These are phyloP conservation scores for Acacia melanoxylon DNA, from an alignment of 306 rosid species.

Conservation along the genomic window DNA sequence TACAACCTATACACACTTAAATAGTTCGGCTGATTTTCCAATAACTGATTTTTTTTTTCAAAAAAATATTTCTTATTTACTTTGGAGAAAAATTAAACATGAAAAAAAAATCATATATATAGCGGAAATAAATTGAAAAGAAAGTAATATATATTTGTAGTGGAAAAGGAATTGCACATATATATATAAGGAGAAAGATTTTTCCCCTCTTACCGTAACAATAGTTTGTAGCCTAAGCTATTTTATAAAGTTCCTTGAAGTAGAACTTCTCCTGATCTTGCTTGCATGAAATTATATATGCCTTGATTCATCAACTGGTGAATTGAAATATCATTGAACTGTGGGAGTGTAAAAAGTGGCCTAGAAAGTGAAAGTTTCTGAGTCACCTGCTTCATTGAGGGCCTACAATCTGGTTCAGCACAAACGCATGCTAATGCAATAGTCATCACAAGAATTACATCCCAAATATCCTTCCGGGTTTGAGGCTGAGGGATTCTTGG, in stretches of 20 bases:
- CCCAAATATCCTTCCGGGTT: slow-evolving; percentile 18
- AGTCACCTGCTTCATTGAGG: slow-evolving; percentile 5
- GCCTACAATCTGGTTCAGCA: not conserved
- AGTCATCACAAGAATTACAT: slow-evolving; percentile 17
- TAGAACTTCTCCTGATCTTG: not conserved
- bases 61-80: too few relatives aligned
- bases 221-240: not conserved
- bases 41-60: too few relatives aligned
- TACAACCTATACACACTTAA: too few relatives aligned
- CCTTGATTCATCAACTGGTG: not conserved
- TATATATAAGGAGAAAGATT: not conserved
- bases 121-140: not conserved
- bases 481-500: not conserved
- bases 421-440: slow-evolving; percentile 3
- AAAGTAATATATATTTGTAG: not conserved
- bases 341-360: not conserved
- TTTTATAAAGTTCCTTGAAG: not conserved
- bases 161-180: not conserved
- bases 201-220: not conserved
- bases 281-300: not conserved
- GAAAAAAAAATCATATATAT: too few relatives aligned
- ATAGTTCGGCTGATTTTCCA: too few relatives aligned
- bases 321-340: not conserved
- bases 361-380: slow-evolving; percentile 3
- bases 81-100: too few relatives aligned